Base-by-base conservation (phyloP, 1,139 yeast species). In the Scheffersomyces parashehatae region DNA sequence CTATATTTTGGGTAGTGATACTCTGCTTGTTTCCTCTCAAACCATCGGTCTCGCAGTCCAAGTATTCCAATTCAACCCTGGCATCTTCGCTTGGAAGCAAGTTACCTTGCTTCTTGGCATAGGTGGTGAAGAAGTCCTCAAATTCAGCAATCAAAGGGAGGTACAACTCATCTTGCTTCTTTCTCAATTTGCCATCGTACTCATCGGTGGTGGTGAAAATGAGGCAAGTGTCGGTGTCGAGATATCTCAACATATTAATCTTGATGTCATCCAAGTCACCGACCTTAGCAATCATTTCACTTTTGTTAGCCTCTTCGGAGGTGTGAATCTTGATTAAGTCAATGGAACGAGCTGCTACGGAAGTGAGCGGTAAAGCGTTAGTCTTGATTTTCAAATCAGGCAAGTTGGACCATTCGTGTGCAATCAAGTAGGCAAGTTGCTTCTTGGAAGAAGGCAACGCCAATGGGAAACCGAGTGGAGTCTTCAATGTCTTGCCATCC, bases 221-320 rank as follows among this genome's bases (percentile, higher is more conserved):
- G 40, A 93, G 74, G 53, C 96, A 72, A 2, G 98, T 90, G 62
- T 93, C 99, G 1, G 99, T 93, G 60, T 93, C 99, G 44, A 95
- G 71, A 60, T 90, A 93, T 45, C 93, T 82, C 55, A 91, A 69
- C 50, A 93, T 61, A 49, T 77, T 75, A 40, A 70, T 60, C 49
- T 79, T 77, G 33, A 86, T 75, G 43, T 77, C 81, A 5, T 75
- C 76, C 39, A 80, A 66, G 50, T 73, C 77, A 8, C 90, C 88
- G 33, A 84, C 77, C 58, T 83, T 83, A 29, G 82, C 77, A 15
- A 74, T 64, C 45, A 77, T 62, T 42, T 83, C 85, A 4, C 51
- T 52, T 42, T 70, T 63, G 46, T 76, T 74, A 2, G 64, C 60
- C 3, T 52, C 62, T 10, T 53, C 55, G 9, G 56, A 54, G 9